Base-by-base conservation (phyloP, 768 basidiomycete species). In the Hebeloma cylindrosporum region DNA sequence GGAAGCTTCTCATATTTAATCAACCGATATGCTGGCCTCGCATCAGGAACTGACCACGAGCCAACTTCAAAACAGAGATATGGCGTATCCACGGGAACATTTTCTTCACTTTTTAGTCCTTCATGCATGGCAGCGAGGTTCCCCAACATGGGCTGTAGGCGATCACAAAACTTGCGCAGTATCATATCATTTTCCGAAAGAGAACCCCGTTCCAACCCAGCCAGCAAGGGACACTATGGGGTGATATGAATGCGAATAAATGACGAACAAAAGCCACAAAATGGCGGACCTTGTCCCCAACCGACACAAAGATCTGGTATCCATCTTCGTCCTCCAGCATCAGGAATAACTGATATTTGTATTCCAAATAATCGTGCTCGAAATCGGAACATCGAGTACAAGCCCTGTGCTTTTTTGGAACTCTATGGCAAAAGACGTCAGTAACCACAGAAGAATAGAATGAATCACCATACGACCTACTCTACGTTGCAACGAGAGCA, bases 331-430 rank as follows among this genome's bases (percentile, higher is more conserved):
- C 83, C 53, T 78, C 66, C 11, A 86, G 54, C 27, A 65, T 63
- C 38, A 86, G 45, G 40, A 67, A 74, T 41, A 85, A 60, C 37
- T 73, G 61, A 44, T 74, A 85, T 36, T 66, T 60, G 43, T 72
- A 73, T 26, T 64, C 68, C 35, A 74, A 70, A 47, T 73, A 75
- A 38, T 75, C 72, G 29, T 74, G 66, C 26, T 78, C 72, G 54
- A 72, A 69, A 54, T 83, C 79, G 38, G 67, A 65, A 56, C 85
- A 87, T 9, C 59, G 57, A 4, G 70, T 57, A 52, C 85, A 87
- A 17, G 66, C 68, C 49, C 63, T 65, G 23, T 66, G 68, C 2
- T 52, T 63, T 17, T 57, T 54, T 0, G 73, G 70, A 17, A 82
- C 64, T 25, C 84, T 86, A 40, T 11, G 29, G 40, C 14, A 28